Conservation (phyloP, 345 rosid species). For the Kernera saxatilis region DNA sequence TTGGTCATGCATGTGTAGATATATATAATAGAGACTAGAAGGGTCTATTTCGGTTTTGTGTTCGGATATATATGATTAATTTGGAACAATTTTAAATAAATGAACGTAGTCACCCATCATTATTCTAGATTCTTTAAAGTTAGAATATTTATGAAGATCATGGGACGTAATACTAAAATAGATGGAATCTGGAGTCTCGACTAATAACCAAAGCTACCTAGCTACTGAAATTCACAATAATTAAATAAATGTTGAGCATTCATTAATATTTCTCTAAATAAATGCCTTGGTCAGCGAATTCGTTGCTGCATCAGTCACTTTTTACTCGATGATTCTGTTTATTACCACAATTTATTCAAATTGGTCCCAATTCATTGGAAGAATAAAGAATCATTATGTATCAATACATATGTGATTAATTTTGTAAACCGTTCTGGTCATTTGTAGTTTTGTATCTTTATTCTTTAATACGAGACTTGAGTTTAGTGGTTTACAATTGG, state of each 20-base stretch:
- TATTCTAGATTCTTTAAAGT: no score
- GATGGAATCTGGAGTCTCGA: not conserved
- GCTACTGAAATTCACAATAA: not conserved
- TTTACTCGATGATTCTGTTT: not conserved
- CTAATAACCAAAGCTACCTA: not conserved
- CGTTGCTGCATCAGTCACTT: constrained; percentile 3
- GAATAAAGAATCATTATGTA: not conserved
- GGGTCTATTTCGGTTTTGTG: no score
- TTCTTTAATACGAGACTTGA: not conserved
- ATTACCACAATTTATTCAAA: constrained; percentile 4
- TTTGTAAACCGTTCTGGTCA: not conserved
- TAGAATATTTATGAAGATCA: not conserved
- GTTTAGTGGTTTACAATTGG: not conserved
- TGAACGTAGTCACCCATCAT: no score
- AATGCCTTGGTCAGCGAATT: constrained; percentile 1
- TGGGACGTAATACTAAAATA: not conserved
- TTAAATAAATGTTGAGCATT: not conserved
- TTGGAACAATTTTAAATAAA: no score
- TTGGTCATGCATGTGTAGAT: not conserved
- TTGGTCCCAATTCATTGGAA: constrained; percentile 18
- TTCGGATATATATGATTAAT: no score
- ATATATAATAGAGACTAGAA: not conserved
- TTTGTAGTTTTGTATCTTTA: not conserved
- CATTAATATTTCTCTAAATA: not conserved
- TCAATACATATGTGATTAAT: not conserved